Conservation (phyloP, 164 flowering plant genomes). For the Sextonia rubra region DNA sequence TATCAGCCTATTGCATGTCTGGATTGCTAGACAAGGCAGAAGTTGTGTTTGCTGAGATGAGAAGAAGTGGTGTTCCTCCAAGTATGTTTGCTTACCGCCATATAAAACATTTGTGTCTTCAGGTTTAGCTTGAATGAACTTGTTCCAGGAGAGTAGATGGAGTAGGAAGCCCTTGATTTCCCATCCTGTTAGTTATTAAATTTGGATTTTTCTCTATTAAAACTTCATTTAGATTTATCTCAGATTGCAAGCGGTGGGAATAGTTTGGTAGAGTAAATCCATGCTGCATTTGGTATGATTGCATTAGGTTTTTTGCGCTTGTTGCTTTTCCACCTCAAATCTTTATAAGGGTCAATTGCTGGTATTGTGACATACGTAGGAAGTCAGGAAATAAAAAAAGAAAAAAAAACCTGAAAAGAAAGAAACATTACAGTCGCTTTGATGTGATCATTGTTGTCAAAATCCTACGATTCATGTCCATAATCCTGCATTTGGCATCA, state of each 20-base stretch:
- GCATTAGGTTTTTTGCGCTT: neutral
- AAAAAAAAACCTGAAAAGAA: too few species aligned
- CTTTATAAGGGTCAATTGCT: neutral
- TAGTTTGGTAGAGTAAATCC: neutral
- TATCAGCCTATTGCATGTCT: conserved; percentile 60
- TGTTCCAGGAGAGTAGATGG: neutral
- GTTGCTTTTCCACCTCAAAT: neutral
- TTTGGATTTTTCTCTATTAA: too few species aligned
- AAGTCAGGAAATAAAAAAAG: too few species aligned
- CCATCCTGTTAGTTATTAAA: neutral
- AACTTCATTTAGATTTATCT: neutral
- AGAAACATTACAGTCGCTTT: too few species aligned
- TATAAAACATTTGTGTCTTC: neutral
- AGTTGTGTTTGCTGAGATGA: conserved; percentile 70
- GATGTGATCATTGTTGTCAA: too few species aligned
- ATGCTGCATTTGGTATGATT: neutral
- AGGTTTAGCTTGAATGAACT: too few species aligned
- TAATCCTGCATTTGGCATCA: too few species aligned
- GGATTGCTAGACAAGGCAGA: conserved; percentile 66
- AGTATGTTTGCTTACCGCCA: conserved; percentile 37
- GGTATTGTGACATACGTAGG: neutral
- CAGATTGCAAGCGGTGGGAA: neutral
- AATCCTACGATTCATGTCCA: too few species aligned
- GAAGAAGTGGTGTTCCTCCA: conserved; percentile 44
- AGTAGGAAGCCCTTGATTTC: neutral